These are phyloP conservation scores for Poronia punctata DNA, from an alignment of 495 filamentous ascomycete species.

Conservation along the genomic window DNA sequence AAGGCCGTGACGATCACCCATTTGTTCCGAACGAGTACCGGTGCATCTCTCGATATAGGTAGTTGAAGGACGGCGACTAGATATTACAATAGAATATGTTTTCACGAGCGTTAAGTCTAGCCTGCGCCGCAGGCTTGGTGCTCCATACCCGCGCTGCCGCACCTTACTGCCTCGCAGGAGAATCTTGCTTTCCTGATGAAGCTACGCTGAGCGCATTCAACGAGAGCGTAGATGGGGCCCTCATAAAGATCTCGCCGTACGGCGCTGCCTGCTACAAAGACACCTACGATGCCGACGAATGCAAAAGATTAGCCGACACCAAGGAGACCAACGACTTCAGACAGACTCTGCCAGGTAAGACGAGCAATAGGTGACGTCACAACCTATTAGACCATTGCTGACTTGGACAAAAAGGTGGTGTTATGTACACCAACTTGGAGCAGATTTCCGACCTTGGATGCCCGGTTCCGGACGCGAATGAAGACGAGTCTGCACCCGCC, in stretches of 20 bases:
- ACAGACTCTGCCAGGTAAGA: background rate
- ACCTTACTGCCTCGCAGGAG: slow-evolving; percentile 28
- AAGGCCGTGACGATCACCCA: too few relatives aligned
- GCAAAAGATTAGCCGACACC: slow-evolving; percentile 1
- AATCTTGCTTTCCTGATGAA: slow-evolving; percentile 29
- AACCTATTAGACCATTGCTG: background rate
- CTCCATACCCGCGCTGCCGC: background rate
- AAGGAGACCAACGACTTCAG: background rate
- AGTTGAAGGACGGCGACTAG: too few relatives aligned
- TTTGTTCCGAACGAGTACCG: too few relatives aligned
- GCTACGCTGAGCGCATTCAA: slow-evolving; percentile 33
- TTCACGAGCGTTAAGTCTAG: background rate
- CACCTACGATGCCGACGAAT: slow-evolving; percentile 10
- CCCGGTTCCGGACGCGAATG: background rate
- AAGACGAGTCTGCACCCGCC: slow-evolving; percentile 4
- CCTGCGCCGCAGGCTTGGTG: background rate
- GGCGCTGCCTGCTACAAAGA: slow-evolving; percentile 43
- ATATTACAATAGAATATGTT: too few relatives aligned
- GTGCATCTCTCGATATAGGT: too few relatives aligned
- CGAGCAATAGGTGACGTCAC: background rate
- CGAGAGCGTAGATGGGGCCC: slow-evolving; percentile 29
- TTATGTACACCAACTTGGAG: slow-evolving; percentile 5
- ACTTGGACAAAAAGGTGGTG: background rate
- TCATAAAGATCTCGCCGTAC: slow-evolving; percentile 42
- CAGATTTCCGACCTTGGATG: background rate